Base-by-base conservation (phyloP, 441 rosid genomes). In the Lepidium campestre region DNA sequence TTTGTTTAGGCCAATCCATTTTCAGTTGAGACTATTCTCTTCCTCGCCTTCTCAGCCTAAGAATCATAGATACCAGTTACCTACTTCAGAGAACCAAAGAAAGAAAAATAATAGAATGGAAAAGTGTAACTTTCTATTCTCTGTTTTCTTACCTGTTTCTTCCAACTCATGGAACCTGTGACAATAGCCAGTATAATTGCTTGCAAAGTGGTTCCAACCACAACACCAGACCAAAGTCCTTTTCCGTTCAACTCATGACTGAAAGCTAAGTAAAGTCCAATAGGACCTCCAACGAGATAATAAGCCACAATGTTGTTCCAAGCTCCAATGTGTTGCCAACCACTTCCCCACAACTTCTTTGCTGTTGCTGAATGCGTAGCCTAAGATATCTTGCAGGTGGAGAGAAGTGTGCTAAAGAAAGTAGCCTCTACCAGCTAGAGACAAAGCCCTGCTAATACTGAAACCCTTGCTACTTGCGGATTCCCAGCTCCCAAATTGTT, bases 401-500 rank as follows among this genome's bases (percentile, higher is more conserved):
- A 83, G 32, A 85, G 79, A 10, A 48, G 18, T 34, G 62, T 41
- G 5, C 80, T 70, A 14, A 79, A 76, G 11, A 82, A 20, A 6
- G 61, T 8, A 5, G 81, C 10, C 62, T 74, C 88, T 46, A 50
- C 17, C 7, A 72, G 41, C 23, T 81, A 60, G 5, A 83, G 65
- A 47, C 70, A 57, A 59, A 81, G 22, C 31, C 71, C 82, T 5
- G 80, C 72, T 25, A 45, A 72, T 7, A 78, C 77, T 9, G 81
- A 77, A 9, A 67, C 4, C 2, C 77, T 79, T 1, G 86, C 83
- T 40, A 61, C 79, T 32, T 44, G 77, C 2, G 77, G 76, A 45
- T 69, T 77, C 19, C 82, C 90, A 8, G 85, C 83, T 68, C 90
- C 90, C 29, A 85, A 37, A 57, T 81, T 81, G 44, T 83, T 85